Percentiles rank a stretch among this genome's conserved stretches.
Conservation (phyloP, 345 rosid species). For the Salix purpurea region DNA sequence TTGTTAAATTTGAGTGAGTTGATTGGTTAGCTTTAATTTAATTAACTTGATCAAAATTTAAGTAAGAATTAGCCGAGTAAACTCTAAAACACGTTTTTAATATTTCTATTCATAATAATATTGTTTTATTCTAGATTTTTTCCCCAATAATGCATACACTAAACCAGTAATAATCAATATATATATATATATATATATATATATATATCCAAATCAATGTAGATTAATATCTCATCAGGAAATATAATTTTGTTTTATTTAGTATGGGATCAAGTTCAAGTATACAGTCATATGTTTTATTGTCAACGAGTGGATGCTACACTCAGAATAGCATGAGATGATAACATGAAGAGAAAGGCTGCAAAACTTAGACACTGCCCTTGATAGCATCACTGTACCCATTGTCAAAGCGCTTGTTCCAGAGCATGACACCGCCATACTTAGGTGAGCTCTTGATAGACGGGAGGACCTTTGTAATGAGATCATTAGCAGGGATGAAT, state of each 20-base stretch:
- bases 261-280: not conserved
- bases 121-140: no score
- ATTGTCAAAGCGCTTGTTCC: slow-evolving; percentile 7
- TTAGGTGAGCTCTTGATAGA: slow-evolving; percentile 5
- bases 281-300: not conserved
- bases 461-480: slow-evolving; percentile 19
- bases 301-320: not conserved
- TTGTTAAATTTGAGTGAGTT: no score
- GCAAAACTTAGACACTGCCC: not conserved
- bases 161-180: no score
- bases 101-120: no score
- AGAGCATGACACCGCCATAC: slow-evolving; percentile 24
- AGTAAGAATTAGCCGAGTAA: no score
- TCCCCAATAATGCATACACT: no score
- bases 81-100: no score
- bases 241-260: not conserved
- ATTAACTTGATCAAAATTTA: no score
- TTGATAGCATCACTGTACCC: slow-evolving; percentile 14
- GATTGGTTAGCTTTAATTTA: no score
- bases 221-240: not conserved
- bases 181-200: no score
- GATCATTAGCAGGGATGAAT: slow-evolving; percentile 11
- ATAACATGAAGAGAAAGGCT: no score
- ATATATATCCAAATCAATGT: no score
- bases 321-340: not conserved